These are phyloP conservation scores for Stachybotrys chlorohalonatus DNA, from an alignment of 2,329 filamentous ascomycete genomes.

Conservation along the genomic window DNA sequence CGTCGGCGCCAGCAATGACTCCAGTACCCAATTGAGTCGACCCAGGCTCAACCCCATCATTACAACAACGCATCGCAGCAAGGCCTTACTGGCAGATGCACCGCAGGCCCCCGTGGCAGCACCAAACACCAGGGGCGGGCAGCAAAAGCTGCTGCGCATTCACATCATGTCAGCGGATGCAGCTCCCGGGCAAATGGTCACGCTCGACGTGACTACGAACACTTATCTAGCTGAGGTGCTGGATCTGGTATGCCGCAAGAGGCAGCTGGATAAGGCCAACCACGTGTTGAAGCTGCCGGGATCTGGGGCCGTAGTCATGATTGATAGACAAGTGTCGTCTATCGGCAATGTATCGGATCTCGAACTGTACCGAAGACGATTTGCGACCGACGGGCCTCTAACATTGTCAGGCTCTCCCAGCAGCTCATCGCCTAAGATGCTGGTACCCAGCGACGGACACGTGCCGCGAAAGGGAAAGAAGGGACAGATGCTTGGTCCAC, in stretches of 20 bases:
- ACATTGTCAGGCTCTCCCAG: slow-evolving; percentile 61
- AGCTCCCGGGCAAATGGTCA: slow-evolving; percentile 63
- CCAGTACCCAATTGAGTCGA: slow-evolving; percentile 18
- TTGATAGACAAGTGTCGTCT: slow-evolving; percentile 71
- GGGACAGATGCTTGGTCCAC: slow-evolving; percentile 44
- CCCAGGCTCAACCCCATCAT: slow-evolving; percentile 50
- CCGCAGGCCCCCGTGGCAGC: slow-evolving; percentile 38
- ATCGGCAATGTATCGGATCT: slow-evolving; percentile 68
- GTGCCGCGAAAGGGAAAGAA: slow-evolving; percentile 41
- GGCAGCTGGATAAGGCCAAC: slow-evolving; percentile 68
- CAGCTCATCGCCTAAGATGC: slow-evolving; percentile 59
- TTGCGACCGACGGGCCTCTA: slow-evolving; percentile 64
- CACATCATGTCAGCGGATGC: slow-evolving; percentile 63
- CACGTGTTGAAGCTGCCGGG: slow-evolving; percentile 71
- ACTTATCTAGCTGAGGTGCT: slow-evolving; percentile 78
- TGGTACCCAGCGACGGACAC: slow-evolving; percentile 33
- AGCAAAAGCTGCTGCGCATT: slow-evolving; percentile 62
- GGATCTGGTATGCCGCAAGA: slow-evolving; percentile 67
- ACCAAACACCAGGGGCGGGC: slow-evolving; percentile 43
- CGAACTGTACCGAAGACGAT: slow-evolving; percentile 66
- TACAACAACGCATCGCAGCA: slow-evolving; percentile 49
- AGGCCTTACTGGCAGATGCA: slow-evolving; percentile 45
- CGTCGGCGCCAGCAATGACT: slow-evolving; percentile 18
- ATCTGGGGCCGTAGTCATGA: slow-evolving; percentile 64
- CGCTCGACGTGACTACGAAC: slow-evolving; percentile 68